Percentiles rank a stretch among this genome's conserved stretches.
These are phyloP conservation scores for Santalum album DNA, from an alignment of 164 flowering plant genomes.

Conservation along the genomic window DNA sequence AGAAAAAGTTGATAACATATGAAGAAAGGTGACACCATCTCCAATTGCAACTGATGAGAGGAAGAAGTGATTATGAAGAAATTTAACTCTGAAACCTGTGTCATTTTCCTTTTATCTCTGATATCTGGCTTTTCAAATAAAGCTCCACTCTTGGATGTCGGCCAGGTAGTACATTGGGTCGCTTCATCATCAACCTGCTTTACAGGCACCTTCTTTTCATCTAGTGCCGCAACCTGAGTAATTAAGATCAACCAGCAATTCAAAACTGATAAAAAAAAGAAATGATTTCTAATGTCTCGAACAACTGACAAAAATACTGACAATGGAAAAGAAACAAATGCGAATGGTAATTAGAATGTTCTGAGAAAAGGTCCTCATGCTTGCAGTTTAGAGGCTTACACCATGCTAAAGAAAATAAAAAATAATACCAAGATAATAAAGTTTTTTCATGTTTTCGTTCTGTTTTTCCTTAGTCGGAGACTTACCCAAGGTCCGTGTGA, in stretches of 20 bases:
- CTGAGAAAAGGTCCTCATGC: too few relatives aligned
- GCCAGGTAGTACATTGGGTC: slow-evolving; percentile 1
- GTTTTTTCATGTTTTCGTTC: too few relatives aligned
- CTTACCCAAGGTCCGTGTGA: too few relatives aligned
- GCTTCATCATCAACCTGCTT: slow-evolving; percentile 12
- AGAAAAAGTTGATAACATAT: not conserved
- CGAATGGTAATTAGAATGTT: too few relatives aligned
- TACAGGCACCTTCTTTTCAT: slow-evolving; percentile 14
- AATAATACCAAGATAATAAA: too few relatives aligned
- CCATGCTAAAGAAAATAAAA: too few relatives aligned
- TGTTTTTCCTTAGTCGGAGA: too few relatives aligned
- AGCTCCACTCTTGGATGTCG: slow-evolving; percentile 4
- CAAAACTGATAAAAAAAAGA: not conserved
- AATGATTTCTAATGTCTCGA: not conserved
- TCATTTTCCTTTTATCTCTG: slow-evolving; percentile 6
- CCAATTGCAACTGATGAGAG: not conserved
- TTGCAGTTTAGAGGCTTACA: too few relatives aligned
- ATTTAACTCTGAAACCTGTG: slow-evolving; percentile 8
- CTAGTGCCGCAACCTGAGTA: slow-evolving; percentile 25
- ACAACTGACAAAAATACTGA: not conserved
- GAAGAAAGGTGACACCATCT: too few relatives aligned
- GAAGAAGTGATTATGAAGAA: not conserved
- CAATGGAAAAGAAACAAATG: too few relatives aligned
- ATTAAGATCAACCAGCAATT: not conserved
- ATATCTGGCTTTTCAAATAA: slow-evolving; percentile 2